These are phyloP conservation scores for Lentithecium fluviatile DNA, from an alignment of 495 filamentous ascomycete genomes.

Conservation along the genomic window DNA sequence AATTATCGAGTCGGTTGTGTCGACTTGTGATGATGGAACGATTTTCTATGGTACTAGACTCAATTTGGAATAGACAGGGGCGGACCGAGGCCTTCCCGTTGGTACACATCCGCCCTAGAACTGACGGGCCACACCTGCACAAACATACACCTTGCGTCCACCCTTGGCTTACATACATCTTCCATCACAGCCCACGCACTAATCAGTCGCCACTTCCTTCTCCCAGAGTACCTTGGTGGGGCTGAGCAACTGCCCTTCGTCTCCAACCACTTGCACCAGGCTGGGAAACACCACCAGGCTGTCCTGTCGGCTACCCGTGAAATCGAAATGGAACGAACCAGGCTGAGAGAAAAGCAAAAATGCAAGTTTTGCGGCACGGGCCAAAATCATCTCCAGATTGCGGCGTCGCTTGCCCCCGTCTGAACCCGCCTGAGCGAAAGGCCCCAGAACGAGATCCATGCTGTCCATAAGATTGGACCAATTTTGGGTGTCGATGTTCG, in stretches of 20 bases:
- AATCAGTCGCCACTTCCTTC: slow-evolving; percentile 2
- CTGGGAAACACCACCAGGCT: slow-evolving; percentile 39
- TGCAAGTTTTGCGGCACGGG: slow-evolving; percentile 36
- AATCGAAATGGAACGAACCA: slow-evolving; percentile 37
- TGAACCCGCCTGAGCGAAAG: slow-evolving; percentile 21
- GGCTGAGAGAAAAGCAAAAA: slow-evolving; percentile 44
- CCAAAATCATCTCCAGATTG: slow-evolving; percentile 39
- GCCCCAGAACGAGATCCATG: slow-evolving; percentile 30
- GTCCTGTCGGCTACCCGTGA: slow-evolving; percentile 8
- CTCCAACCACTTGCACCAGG: slow-evolving; percentile 35
- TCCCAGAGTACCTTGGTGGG: slow-evolving; percentile 13
- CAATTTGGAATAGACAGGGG: too few species aligned
- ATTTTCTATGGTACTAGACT: too few species aligned
- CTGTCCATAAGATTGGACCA: slow-evolving; percentile 16
- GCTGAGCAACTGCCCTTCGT: slow-evolving; percentile 18
- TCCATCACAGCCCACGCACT: too few species aligned
- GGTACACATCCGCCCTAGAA: too few species aligned
- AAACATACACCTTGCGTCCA: not conserved
- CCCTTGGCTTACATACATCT: too few species aligned
- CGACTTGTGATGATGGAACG: too few species aligned
- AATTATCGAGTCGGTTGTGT: too few species aligned
- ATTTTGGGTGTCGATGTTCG: slow-evolving; percentile 11
- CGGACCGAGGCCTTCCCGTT: too few species aligned
- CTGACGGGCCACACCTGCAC: not conserved
- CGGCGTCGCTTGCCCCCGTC: slow-evolving; percentile 21